A percentile compares a stretch with the other conserved stretches of the same genome.
phyloP scores from a whole-genome alignment of 164 flowering plant genomes.

The Berberis vulgaris region DNA sequence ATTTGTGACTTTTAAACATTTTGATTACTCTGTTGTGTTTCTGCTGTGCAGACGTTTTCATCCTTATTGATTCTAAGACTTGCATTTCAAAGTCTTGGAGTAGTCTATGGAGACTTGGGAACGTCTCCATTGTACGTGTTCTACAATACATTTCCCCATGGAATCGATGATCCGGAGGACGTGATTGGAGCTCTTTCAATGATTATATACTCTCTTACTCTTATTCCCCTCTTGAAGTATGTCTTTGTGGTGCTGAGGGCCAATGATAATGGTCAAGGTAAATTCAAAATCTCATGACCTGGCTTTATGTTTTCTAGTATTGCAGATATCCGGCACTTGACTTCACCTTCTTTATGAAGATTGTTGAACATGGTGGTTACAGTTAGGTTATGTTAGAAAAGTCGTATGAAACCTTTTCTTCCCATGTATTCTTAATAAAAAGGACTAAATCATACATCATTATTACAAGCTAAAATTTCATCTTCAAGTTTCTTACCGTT shows the following conservation, averaged over 20 bases:
- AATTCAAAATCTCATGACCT: not conserved
- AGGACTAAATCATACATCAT: too few species aligned
- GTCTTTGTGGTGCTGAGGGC: slow-evolving; percentile 80
- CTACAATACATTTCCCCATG: slow-evolving; percentile 83
- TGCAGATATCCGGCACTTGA: too few species aligned
- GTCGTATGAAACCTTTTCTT: too few species aligned
- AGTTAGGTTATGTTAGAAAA: too few species aligned
- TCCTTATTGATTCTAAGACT: slow-evolving; percentile 66
- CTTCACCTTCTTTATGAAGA: too few species aligned
- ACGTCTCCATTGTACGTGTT: slow-evolving; percentile 96
- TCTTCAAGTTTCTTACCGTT: too few species aligned
- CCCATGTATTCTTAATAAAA: too few species aligned
- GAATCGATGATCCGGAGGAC: slow-evolving; percentile 60
- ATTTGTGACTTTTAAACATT: too few species aligned
- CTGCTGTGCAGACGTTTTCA: slow-evolving; percentile 57
- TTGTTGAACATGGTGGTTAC: too few species aligned
- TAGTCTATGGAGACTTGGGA: slow-evolving; percentile 96
- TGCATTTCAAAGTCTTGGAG: slow-evolving; percentile 92
- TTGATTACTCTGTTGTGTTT: too few species aligned
- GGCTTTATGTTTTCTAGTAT: not conserved
- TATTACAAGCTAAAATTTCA: too few species aligned
- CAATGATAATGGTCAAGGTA: slow-evolving; percentile 97
- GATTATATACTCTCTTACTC: slow-evolving; percentile 89
- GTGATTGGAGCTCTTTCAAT: slow-evolving; percentile 89
- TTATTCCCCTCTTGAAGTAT: slow-evolving; percentile 82